Evolutionary conservation across 176 grass and related monocot genomes (phyloP).

Genomic region (Alloteropsis semialata): DNA sequence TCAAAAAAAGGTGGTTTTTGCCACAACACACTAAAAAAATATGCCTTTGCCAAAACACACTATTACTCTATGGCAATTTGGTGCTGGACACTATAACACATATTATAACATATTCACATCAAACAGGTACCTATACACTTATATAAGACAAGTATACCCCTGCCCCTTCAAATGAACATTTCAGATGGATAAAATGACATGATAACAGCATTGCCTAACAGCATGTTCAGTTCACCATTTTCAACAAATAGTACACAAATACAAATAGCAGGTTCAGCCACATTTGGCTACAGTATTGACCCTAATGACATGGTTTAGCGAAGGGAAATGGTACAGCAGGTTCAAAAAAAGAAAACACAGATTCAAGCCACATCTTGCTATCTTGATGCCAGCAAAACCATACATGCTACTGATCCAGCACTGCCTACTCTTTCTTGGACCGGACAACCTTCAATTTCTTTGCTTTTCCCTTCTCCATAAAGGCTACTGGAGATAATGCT

Average conservation of each 20-base stretch:
- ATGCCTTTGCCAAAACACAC: not conserved
- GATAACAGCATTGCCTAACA: no score
- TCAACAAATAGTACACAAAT: not conserved
- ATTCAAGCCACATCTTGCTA: no score
- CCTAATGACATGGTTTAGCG: no score
- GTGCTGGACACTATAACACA: not conserved
- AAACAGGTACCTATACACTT: not conserved
- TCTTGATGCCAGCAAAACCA: no score
- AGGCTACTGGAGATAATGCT: not conserved
- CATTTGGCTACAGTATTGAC: no score
- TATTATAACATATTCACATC: not conserved
- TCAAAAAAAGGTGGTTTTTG: not conserved
- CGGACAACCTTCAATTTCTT: not conserved
- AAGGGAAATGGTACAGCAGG: no score
- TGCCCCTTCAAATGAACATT: not conserved
- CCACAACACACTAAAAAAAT: not conserved
- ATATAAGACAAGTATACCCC: not conserved
- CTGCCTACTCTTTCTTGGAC: not conserved
- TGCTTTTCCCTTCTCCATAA: not conserved
- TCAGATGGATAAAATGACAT: not conserved
- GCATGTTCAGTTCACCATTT: not conserved
- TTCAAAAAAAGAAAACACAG: no score
- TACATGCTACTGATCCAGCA: not conserved
- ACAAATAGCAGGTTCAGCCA: not conserved
- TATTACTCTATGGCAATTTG: not conserved